Evolutionary conservation across 352 stramenopile species (phyloP), one percentile per base, ranked within the genome.

Genomic region (Phytophthora palmivora): DNA sequence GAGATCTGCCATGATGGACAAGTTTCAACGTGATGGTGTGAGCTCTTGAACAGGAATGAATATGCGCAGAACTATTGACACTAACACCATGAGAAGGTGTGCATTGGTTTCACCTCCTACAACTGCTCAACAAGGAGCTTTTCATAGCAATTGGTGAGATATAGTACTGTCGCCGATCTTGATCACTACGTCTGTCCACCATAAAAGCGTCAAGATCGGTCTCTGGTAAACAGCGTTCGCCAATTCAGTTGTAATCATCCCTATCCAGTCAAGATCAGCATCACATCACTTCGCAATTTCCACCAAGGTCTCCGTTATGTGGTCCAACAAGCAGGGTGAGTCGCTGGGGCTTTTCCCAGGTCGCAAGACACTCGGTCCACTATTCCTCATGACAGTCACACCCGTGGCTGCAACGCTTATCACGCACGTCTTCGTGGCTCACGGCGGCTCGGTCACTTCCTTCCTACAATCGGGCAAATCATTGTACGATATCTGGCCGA

Each of bases 321-420:
- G 82, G 82, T 91, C 79, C 34, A 89, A 89, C 75, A 80, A 85
- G 47, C 67, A 79, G 5, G 74, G 67, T 52, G 87, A 92, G 41
- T 87, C 78, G 32, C 70, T 81, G 55, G 88, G 87, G 0, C 68
- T 95, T 7, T 63, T 95, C n/a, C 87, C 87, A 0, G 89, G 86
- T 5, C 89, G 93, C 49, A 72, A 85, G 41, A 93, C 81, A 14
- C 48, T 97, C 43, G 91, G 91, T 0, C 92, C 94, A 58, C 73
- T 98, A 5, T 79, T 96, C 51, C 86, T 98, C 61, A 97, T 98
- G 76, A 42, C 74, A 9, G 67, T 57, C 16, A 97, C 91, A n/a
- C 91, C 91, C 22, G 68, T 89, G 19, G 87, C 92, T 19, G 84
- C 83, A 19, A 87, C 97, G 22, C 66, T 98, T 48, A 89, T 97